Base-by-base conservation (phyloP, 805 yeast species). In the Wickerhamomyces hampshirensis region DNA sequence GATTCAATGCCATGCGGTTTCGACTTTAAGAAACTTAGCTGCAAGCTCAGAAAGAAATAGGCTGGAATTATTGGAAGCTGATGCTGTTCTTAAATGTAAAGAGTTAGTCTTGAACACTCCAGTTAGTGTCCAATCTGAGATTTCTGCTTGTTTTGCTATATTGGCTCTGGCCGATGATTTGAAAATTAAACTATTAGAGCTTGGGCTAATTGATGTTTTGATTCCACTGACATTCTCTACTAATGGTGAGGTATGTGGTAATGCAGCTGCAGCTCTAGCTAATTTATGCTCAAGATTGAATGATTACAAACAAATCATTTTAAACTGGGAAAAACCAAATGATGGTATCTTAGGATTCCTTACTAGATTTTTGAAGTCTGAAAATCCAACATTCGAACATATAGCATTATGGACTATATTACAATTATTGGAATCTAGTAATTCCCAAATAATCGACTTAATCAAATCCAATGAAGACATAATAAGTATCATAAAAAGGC, bases 201-300 rank as follows among this genome's bases (percentile, higher is more conserved):
- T 88, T 48, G 91, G 89, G 36, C 80, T 93, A 30, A 74, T 88
- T 43, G 88, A 84, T 50, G 96, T 88, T 26, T 72, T 93, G 45
- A 80, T 93, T 40, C 98, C 98, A 24, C 73, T 93, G 58, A 93
- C 98, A 2, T 78, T 76, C 50, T 84, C 94, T 29, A 74, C 74
- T 38, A 88, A 88, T 58, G 84, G 88, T 40, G 98, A 94, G 63
- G 97, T 93, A 13, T 93, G 96, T 60, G 98, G 98, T 39, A 93
- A 93, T 62, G 84, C 96, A 2, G 98, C 98, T 12, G 98, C 98
- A 26, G 98, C 98, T 2, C 72, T 93, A 48, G 98, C 98, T 21
- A 93, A 93, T 57, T 68, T 93, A 50, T 87, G 96, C 48, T 88
- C 97, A 5, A 78, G 96, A 62, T 86, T 91, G 26, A 75, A 75